These are phyloP conservation scores for Coniosporium apollinis DNA, from an alignment of 495 filamentous ascomycete genomes.

Conservation along the genomic window DNA sequence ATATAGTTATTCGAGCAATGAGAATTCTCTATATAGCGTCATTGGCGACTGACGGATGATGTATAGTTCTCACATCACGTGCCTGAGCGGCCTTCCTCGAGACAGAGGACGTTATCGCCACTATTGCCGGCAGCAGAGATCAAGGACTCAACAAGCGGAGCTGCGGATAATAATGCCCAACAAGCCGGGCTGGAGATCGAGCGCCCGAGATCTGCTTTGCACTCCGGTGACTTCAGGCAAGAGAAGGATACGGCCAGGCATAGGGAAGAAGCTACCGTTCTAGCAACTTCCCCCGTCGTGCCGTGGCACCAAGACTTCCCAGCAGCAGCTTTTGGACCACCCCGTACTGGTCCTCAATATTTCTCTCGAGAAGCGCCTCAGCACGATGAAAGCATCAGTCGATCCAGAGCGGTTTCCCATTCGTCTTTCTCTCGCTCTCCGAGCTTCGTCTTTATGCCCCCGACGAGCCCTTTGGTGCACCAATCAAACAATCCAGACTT, in stretches of 20 bases:
- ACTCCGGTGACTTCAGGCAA: constrained; percentile 70
- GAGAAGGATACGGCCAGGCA: constrained; percentile 3
- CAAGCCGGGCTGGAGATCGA: constrained; percentile 49
- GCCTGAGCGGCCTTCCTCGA: too few species aligned
- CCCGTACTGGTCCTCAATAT: constrained; percentile 12
- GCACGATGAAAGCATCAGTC: too few species aligned
- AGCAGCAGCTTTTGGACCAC: constrained; percentile 11
- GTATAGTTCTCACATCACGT: too few species aligned
- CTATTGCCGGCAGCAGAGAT: constrained; percentile 14
- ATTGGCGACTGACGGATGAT: too few species aligned
- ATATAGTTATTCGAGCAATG: too few species aligned
- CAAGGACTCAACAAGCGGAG: constrained; percentile 11
- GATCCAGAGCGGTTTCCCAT: constrained; percentile 42
- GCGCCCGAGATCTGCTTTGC: constrained; percentile 70
- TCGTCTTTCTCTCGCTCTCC: constrained; percentile 64
- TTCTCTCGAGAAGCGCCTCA: too few species aligned
- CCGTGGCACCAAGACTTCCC: constrained; percentile 23
- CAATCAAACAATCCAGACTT: constrained; percentile 77
- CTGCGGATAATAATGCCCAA: constrained; percentile 24
- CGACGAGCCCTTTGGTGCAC: constrained; percentile 83
- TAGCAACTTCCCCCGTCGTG: constrained; percentile 22
- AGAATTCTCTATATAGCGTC: too few species aligned
- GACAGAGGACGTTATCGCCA: too few species aligned
- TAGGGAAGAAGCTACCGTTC: constrained; percentile 1
- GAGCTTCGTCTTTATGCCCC: constrained; percentile 69